These are phyloP conservation scores for Cystobasidium pallidum DNA, from an alignment of 1,284 basidiomycete genomes.

Conservation along the genomic window DNA sequence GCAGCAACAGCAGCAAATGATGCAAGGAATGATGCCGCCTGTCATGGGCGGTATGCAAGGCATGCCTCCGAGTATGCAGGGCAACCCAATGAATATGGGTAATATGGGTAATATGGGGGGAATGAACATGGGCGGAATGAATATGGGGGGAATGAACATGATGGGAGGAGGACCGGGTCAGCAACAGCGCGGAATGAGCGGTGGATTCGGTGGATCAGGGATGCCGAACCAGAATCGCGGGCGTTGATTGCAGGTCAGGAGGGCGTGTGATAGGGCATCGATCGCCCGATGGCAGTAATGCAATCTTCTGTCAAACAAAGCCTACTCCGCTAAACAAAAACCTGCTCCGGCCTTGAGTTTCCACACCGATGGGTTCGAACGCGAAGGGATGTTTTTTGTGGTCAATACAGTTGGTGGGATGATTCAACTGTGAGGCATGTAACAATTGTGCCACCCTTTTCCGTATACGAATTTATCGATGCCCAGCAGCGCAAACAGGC, in stretches of 20 bases:
- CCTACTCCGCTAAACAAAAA: too few relatives aligned
- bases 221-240: slow-evolving; percentile 32
- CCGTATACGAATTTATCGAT: too few relatives aligned
- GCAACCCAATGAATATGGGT: slow-evolving; percentile 51
- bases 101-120: slow-evolving; percentile 32
- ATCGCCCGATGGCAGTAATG: not conserved
- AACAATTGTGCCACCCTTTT: too few relatives aligned
- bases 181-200: slow-evolving; percentile 14
- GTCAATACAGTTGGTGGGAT: too few relatives aligned
- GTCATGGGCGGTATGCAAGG: slow-evolving; percentile 59
- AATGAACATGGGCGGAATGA: slow-evolving; percentile 15
- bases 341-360: too few relatives aligned
- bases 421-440: too few relatives aligned
- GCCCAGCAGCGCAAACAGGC: too few relatives aligned
- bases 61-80: slow-evolving; percentile 61
- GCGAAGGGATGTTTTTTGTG: too few relatives aligned
- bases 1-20: slow-evolving; percentile 56
- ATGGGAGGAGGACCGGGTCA: slow-evolving; percentile 1
- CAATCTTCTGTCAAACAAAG: not conserved
- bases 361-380: too few relatives aligned
- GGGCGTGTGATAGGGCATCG: not conserved
- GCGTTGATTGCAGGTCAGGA: not conserved
- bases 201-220: slow-evolving; percentile 4
- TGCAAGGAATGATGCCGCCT: slow-evolving; percentile 32
- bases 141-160: slow-evolving; percentile 34